Conservation (phyloP, 805 yeast species). For the Cyberlindnera nakhonratchasimensis region DNA sequence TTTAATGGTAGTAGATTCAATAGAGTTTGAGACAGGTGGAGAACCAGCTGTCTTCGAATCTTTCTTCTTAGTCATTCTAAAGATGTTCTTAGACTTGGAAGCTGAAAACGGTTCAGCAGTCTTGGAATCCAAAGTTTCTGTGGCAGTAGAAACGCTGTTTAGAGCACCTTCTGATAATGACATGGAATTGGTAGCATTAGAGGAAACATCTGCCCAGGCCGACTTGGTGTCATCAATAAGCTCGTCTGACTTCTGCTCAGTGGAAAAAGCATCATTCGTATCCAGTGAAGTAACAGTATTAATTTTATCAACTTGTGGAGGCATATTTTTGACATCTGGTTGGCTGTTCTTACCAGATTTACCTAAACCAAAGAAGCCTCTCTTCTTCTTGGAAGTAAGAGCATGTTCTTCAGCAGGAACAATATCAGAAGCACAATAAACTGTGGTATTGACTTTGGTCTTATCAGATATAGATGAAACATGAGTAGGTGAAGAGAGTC, state of each 20-base stretch:
- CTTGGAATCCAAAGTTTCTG: no score
- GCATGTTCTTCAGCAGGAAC: constrained; percentile 2
- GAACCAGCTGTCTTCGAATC: neutral
- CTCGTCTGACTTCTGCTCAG: constrained; percentile 5
- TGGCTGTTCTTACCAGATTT: constrained; percentile 8
- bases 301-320: constrained; percentile 26
- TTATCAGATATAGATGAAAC: constrained; percentile 5
- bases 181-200: no score
- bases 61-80: constrained; percentile 2
- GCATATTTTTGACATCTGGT: constrained; percentile 23
- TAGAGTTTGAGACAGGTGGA: neutral
- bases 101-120: no score
- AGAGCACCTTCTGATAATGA: no score
- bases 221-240: constrained; percentile 10
- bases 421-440: constrained; percentile 3
- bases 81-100: constrained; percentile 3
- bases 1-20: neutral
- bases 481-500: neutral
- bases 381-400: constrained; percentile 11
- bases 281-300: constrained; percentile 21
- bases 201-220: constrained; percentile 3
- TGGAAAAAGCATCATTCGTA: no score
- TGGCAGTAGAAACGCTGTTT: neutral
- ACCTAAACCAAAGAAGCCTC: constrained; percentile 11
- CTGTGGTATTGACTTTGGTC: constrained; percentile 11